Base-by-base conservation (phyloP, 352 stramenopile species). In the Pythium apleroticum region DNA sequence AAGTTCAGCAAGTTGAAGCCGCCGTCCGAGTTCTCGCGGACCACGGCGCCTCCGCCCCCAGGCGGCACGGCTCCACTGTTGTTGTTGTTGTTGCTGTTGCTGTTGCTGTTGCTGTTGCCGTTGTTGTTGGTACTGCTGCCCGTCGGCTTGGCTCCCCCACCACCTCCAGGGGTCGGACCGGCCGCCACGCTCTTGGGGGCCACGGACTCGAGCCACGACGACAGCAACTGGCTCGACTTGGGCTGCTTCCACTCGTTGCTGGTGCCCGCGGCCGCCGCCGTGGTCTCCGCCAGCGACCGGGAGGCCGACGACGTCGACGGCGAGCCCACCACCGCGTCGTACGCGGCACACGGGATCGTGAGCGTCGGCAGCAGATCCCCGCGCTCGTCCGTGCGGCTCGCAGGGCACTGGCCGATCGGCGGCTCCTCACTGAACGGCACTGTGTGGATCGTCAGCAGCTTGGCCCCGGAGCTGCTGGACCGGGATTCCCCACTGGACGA, bases 291-390 rank as follows among this genome's bases (percentile, higher is more conserved):
- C 49, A n/a, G 54, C 30, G 57, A 39, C 54, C 31, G 45, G 20
- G 60, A 66, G 37, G 54, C 54, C 33, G 48, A 46, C 31, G 25
- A 41, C 4, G 35, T 24, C 9, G 39, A n/a, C n/a, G n/a, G 8
- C 3, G 12, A 11, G 4, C 19, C 33, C 3, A 45, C 43, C 1
- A 65, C 57, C 5, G 35, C 60, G 35, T 56, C 27, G 61, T 63
- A 73, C 3, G 61, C 33, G 9, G 56, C 57, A 48, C 66, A 73
- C 30, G 66, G 66, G 57, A 73, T 73, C 25, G 57, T 73, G 19
- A 73, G 57, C 50, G 61, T 52, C 24, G 66, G 66, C 7, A 73
- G 54, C 27, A 73, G 43, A 28, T 60, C 57, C 5, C 58, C 61
- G 15, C 45, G 41, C 4, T 61, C 24, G 52, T 63, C 57, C 2